A percentile compares a stretch with the other conserved stretches of the same genome.
Evolutionary conservation across 768 basidiomycete species (phyloP).

Genomic region (Cubamyces sp.): DNA sequence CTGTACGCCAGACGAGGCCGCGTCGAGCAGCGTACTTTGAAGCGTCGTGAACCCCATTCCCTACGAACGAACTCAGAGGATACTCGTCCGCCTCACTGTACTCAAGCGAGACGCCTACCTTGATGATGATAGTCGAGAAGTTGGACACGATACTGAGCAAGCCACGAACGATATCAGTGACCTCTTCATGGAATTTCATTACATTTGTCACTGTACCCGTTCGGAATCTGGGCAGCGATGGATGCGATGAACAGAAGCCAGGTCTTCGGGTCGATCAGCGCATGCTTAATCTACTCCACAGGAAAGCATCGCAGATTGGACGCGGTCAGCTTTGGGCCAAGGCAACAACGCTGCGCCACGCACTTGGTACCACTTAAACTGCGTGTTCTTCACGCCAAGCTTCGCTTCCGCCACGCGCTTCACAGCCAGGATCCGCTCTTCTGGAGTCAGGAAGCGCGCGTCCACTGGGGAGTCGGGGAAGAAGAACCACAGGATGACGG

Average conservation of each 20-base stretch:
- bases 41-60: slow-evolving; percentile 28
- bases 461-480: slow-evolving; percentile 43
- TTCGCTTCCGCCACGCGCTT: slow-evolving; percentile 40
- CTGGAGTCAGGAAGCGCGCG: slow-evolving; percentile 36
- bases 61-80: background rate
- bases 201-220: slow-evolving; percentile 18
- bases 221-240: slow-evolving; percentile 41
- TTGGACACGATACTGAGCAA: slow-evolving; percentile 22
- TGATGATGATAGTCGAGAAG: slow-evolving; percentile 33
- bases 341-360: slow-evolving; percentile 22
- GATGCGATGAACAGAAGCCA: slow-evolving; percentile 39
- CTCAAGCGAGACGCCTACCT: slow-evolving; percentile 6
- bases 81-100: background rate
- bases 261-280: slow-evolving; percentile 39
- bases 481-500: slow-evolving; percentile 35
- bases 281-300: slow-evolving; percentile 18
- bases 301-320: background rate
- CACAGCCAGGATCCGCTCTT: slow-evolving; percentile 40
- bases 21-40: slow-evolving; percentile 26
- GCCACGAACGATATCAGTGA: background rate
- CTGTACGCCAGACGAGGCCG: slow-evolving; percentile 23
- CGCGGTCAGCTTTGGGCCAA: background rate
- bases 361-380: slow-evolving; percentile 42
- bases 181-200: no score
- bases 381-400: slow-evolving; percentile 40